Percentiles rank a stretch among this genome's conserved stretches.
These are phyloP conservation scores for Annona cherimola DNA, from an alignment of 164 flowering plant genomes.

Conservation along the genomic window DNA sequence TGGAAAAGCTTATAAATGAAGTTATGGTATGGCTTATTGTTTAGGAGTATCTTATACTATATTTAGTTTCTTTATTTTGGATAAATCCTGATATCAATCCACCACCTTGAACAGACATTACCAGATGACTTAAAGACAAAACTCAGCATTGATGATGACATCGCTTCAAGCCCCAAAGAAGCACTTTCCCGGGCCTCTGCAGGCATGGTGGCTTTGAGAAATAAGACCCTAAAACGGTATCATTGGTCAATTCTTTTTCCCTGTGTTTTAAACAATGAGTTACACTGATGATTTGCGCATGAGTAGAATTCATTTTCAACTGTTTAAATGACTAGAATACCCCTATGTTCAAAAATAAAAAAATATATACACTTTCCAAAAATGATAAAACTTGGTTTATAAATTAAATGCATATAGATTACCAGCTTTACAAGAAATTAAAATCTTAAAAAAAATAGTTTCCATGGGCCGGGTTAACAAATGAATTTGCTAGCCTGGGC, in stretches of 20 bases:
- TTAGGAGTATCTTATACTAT: background rate
- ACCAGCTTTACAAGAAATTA: too few species aligned
- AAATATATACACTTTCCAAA: too few species aligned
- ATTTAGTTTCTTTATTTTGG: slow-evolving; percentile 9
- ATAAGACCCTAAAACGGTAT: slow-evolving; percentile 57
- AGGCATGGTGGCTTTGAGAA: slow-evolving; percentile 52
- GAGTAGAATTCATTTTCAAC: too few species aligned
- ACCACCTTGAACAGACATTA: slow-evolving; percentile 48
- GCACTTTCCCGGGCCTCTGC: slow-evolving; percentile 69
- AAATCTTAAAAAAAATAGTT: too few species aligned
- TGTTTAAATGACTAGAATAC: too few species aligned
- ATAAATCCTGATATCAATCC: slow-evolving; percentile 8
- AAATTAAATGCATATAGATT: too few species aligned
- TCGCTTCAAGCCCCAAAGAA: slow-evolving; percentile 75
- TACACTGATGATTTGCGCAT: background rate
- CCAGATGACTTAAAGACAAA: slow-evolving; percentile 92
- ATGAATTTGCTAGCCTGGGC: too few species aligned
- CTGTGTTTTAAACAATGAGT: background rate
- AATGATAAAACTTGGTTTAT: too few species aligned
- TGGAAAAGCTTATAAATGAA: slow-evolving; percentile 90
- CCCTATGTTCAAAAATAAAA: too few species aligned
- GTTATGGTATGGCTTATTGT: slow-evolving; percentile 62
- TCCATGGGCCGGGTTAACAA: too few species aligned
- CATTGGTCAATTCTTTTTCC: background rate
- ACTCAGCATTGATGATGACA: slow-evolving; percentile 85